phyloP scores from a whole-genome alignment of 2,329 filamentous ascomycete genomes.

The Alternaria ethzedia region DNA sequence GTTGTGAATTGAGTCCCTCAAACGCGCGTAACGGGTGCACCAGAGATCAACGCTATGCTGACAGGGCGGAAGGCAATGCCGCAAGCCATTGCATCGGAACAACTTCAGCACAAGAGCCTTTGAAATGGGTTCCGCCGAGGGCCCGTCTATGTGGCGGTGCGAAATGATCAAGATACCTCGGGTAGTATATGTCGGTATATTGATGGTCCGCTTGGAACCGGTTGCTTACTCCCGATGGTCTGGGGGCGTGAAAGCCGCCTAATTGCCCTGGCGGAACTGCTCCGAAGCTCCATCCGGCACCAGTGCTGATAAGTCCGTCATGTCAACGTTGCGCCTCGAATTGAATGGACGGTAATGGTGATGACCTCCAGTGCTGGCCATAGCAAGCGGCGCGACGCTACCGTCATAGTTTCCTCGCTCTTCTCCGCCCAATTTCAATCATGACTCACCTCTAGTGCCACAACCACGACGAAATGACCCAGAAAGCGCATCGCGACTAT shows the following conservation, averaged over 20 bases:
- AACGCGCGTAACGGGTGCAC: slow-evolving; percentile 14
- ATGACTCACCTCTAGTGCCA: slow-evolving; percentile 9
- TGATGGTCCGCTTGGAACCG: slow-evolving; percentile 34
- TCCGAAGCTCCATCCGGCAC: slow-evolving; percentile 24
- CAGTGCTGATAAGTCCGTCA: neutral
- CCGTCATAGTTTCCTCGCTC: slow-evolving; percentile 7
- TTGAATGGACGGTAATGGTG: slow-evolving; percentile 8
- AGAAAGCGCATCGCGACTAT: slow-evolving; percentile 5
- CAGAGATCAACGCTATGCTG: slow-evolving; percentile 14
- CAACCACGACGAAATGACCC: slow-evolving; percentile 26
- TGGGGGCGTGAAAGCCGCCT: slow-evolving; percentile 19
- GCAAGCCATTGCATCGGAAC: slow-evolving; percentile 14
- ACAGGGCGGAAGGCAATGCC: slow-evolving; percentile 12
- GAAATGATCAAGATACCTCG: slow-evolving; percentile 34
- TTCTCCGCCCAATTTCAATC: neutral
- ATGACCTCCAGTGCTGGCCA: neutral
- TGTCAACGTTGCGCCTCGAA: slow-evolving; percentile 7
- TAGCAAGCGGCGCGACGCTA: slow-evolving; percentile 7
- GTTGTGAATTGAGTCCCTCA: slow-evolving; percentile 18
- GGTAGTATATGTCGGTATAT: slow-evolving; percentile 35
- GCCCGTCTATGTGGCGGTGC: slow-evolving; percentile 23
- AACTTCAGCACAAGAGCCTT: slow-evolving; percentile 13
- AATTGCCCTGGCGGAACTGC: slow-evolving; percentile 14
- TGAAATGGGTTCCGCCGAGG: slow-evolving; percentile 13
- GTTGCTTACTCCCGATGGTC: slow-evolving; percentile 30